phyloP scores from a whole-genome alignment of 2,329 filamentous ascomycete genomes.

The Colletotrichum lupini region DNA sequence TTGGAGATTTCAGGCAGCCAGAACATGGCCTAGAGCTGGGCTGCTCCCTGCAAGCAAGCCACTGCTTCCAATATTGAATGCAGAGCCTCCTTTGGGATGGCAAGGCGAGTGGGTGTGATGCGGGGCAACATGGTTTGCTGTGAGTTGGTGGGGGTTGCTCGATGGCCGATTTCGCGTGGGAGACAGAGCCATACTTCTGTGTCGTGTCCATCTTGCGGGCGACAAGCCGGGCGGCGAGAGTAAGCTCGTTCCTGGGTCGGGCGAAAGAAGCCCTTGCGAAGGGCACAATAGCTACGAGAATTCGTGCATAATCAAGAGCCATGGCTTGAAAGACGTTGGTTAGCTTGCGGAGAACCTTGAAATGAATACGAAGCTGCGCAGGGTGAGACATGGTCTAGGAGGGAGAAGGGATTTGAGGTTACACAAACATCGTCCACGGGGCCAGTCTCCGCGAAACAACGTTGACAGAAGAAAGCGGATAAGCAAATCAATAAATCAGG shows the following conservation, averaged over 20 bases:
- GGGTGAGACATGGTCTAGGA: not conserved
- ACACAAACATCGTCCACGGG: conserved; percentile 8
- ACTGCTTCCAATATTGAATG: conserved; percentile 19
- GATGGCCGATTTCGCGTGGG: not conserved
- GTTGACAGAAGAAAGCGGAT: conserved; percentile 2
- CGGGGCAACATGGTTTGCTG: conserved; percentile 4
- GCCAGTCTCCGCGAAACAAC: conserved; percentile 7
- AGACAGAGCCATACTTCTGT: not conserved
- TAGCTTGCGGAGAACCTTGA: not conserved
- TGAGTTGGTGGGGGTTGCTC: not conserved
- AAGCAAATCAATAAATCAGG: not conserved
- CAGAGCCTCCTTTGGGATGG: conserved; percentile 27
- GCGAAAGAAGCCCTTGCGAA: not conserved
- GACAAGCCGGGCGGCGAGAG: not conserved
- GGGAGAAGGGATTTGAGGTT: conserved; percentile 9
- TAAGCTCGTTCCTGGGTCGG: not conserved
- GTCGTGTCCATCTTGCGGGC: not conserved
- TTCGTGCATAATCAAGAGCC: not conserved
- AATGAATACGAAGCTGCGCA: conserved; percentile 12
- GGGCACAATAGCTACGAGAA: not conserved
- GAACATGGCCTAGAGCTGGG: conserved; percentile 4
- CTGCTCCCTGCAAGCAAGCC: conserved; percentile 8
- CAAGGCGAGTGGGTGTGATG: conserved; percentile 10
- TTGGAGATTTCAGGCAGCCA: not conserved
- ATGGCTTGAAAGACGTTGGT: not conserved